Evolutionary conservation across 768 basidiomycete species (phyloP), one percentile per base, ranked within the genome.

Genomic region (Mycena kentingensis): DNA sequence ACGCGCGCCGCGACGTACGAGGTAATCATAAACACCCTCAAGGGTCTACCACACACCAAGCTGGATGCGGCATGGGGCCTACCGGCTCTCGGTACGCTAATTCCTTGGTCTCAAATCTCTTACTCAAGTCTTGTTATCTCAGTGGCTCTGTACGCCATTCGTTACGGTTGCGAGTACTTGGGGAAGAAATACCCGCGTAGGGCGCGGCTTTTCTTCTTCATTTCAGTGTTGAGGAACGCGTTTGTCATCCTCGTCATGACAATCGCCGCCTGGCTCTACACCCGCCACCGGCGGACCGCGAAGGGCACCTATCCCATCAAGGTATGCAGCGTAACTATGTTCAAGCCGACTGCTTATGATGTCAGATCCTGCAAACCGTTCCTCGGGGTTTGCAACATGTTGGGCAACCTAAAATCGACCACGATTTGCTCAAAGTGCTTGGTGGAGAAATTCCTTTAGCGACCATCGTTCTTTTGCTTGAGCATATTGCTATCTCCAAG

Each of bases 401-500:
- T 35, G 70, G 74, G 3, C 73, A 64, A 50, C 77, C 79, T 19
- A 56, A 51, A 2, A 65, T 79, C 29, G 69, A 75, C 46, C 58
- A 50, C 1, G 57, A 71, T 11, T 77, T 96, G 21, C 67, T 96
- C 26, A 51, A 63, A 1, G 91, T 90, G 0, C 74, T 98, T 49
- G 87, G 79, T 2, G 73, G 84, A 5, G 78, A 96, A 51, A 67
- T 98, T 3, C 90, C 91, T 2, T 82, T 93, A 4, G 85, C 91
- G 18, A 93, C 90, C 1, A 92, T 96, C 59, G 88, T 96, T 63
- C 77, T 98, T 39, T 76, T 98, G 13, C 76, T 98, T 45, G 96
- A 98, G 69, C 97, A 99, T 72, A 98, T 98, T 54, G 89, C 95
- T 26, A 99, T 99, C 60, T 83, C 90, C n/a, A 96, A 94, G 71